Evolutionary conservation across 139 green algal genomes (phyloP), one percentile per base, ranked within the genome.

Genomic region (Chlorella sp.): DNA sequence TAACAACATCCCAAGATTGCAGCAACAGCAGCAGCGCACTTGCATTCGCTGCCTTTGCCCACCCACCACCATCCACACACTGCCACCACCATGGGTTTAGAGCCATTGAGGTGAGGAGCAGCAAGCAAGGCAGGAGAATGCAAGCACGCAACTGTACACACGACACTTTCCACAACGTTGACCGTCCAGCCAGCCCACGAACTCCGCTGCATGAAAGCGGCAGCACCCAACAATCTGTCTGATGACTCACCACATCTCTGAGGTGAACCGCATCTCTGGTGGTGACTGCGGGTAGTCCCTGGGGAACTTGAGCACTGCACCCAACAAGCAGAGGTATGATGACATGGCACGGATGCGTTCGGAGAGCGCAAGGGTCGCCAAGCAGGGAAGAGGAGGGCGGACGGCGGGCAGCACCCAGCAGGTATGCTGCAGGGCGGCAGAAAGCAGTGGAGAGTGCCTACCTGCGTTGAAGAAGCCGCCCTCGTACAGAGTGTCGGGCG

Each of bases 381-480:
- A 57, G 48, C 48, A 57, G 48, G 48, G 7, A 2, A 40, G 71
- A 71, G 5, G 64, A 71, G 64, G 48, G 11, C 21, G 64, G 7
- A 71, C 64, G 64, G 64, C 71, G 40, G 32, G n/a, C 71, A 37
- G 28, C 71, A 79, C 32, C 28, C 30, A 79, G 12, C 14, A 36
- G 40, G 71, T 5, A 39, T 18, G 7, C 64, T 30, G 48, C 64
- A 71, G 64, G 60, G 60, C 18, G n/a, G 71, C 28, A 79, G 71
- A 39, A 79, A 28, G n/a, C 32, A 79, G 71, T 24, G 71, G n/a
- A 2, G 3, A 2, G 3, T 40, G 71, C 32, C 32, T 0, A 91
- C 81, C 2, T 81, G 97, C 97, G 88, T 99, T 99, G 94, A 99
- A 99, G 93, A 99, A 99, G n/a, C 98, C 98, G 36, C 98, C 98